These are phyloP conservation scores for Kazachstania kunashirensis DNA, from an alignment of 805 yeast species.

Conservation along the genomic window DNA sequence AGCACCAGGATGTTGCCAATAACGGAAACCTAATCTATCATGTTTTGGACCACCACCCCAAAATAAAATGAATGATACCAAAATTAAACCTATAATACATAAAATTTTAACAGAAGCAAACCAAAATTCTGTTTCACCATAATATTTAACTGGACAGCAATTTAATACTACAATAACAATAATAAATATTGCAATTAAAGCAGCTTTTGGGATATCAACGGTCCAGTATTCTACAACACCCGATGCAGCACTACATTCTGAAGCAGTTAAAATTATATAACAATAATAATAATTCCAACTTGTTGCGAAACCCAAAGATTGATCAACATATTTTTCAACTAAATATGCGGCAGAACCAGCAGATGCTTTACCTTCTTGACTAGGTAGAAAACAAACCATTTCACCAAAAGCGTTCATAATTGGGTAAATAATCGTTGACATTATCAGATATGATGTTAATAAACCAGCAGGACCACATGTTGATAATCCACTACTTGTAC, in stretches of 20 bases:
- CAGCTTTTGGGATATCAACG: slow-evolving; percentile 40
- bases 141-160: slow-evolving; percentile 42
- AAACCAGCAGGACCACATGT: slow-evolving; percentile 68
- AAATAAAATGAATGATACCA: slow-evolving; percentile 38
- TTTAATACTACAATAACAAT: slow-evolving; percentile 39
- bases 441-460: slow-evolving; percentile 50
- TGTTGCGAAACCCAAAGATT: slow-evolving; percentile 50
- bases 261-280: slow-evolving; percentile 42
- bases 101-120: slow-evolving; percentile 38
- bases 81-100: slow-evolving; percentile 37
- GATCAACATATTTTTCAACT: slow-evolving; percentile 49
- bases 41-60: slow-evolving; percentile 41
- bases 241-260: slow-evolving; percentile 58
- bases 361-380: slow-evolving; percentile 35
- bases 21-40: slow-evolving; percentile 56
- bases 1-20: slow-evolving; percentile 54
- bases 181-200: slow-evolving; percentile 49
- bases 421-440: slow-evolving; percentile 55
- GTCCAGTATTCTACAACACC: slow-evolving; percentile 56
- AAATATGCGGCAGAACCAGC: slow-evolving; percentile 50
- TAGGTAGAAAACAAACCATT: slow-evolving; percentile 53
- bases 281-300: slow-evolving; percentile 49
- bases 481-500: slow-evolving; percentile 52
- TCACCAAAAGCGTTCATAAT: slow-evolving; percentile 60
- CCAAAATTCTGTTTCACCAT: slow-evolving; percentile 34